Evolutionary conservation across 345 rosid species (phyloP), one percentile per base, ranked within the genome.

Genomic region (Boechera divaricarpa): DNA sequence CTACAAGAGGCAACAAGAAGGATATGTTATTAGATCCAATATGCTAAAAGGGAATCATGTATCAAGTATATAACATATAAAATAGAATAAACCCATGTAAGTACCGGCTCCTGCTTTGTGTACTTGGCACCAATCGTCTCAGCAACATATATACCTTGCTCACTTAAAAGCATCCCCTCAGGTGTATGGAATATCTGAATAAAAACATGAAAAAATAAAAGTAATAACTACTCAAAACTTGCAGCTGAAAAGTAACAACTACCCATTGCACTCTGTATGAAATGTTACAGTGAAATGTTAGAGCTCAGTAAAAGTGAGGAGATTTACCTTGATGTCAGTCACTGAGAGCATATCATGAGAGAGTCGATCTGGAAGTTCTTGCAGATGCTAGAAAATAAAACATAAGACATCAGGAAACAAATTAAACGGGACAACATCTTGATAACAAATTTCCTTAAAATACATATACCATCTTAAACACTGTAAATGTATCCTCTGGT

Each of bases 71-170:
- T 60, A 21, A 35, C 33, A 52, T 33, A 28, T 39, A 69, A 64
- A 58, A 5, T 44, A 56, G 60, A 42, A 65, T 52, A 63, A 51
- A 45, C 63, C 10, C 6, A 63, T 29, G 66, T 15, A 28, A 61
- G 36, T 80, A 70, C 95, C 85, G 77, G 85, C 33, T 85, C 87
- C 76, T 84, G 88, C 81, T 82, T 90, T 68, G 85, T 79, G 76
- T 88, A 85, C 85, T 87, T 91, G 61, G 90, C 73, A 77, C 86
- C 76, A 79, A 87, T 78, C 65, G 92, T 78, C 65, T 92, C 93
- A 47, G 98, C 88, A 82, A 95, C 85, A 86, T 92, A 95, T 54
- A 95, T 80, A 73, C 97, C 98, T 85, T 72, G 89, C 81, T 95
- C 98, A 75, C 80, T 89, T 48, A 90, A 89, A 70, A 95, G 97